Conservation (phyloP, 257 asterid genomes). For the Osmanthus fragrans region DNA sequence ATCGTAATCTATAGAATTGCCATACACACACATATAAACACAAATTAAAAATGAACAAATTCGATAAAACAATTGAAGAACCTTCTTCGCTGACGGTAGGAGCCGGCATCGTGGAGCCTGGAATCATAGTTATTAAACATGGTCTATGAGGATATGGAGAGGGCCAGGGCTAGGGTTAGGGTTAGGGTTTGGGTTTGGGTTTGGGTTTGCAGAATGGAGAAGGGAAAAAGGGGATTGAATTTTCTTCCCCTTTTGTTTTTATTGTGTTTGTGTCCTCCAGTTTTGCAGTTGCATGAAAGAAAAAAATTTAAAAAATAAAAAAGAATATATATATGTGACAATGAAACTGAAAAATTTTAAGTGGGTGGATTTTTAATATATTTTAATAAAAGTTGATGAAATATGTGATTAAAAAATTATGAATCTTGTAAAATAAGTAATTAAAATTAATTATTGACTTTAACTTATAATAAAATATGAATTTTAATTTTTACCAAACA, state of each 20-base stretch:
- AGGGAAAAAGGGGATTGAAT: neutral
- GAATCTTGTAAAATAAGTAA: too few relatives aligned
- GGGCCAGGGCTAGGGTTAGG: conserved; percentile 31
- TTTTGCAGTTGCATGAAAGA: neutral
- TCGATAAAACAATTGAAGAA: conserved; percentile 19
- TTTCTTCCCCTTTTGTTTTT: neutral
- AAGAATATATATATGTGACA: too few relatives aligned
- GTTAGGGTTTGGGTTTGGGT: conserved; percentile 34
- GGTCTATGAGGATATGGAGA: conserved; percentile 18
- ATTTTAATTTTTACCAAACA: too few relatives aligned
- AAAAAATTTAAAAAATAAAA: too few relatives aligned
- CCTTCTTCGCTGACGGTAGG: conserved; percentile 93
- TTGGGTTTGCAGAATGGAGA: conserved; percentile 31
- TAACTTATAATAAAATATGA: too few relatives aligned
- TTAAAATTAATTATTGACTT: too few relatives aligned
- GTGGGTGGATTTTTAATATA: too few relatives aligned
- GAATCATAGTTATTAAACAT: conserved; percentile 67
- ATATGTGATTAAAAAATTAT: too few relatives aligned
- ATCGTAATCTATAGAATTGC: neutral
- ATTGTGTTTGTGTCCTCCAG: neutral
- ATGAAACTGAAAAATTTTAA: too few relatives aligned
- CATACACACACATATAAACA: neutral
- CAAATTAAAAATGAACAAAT: neutral
- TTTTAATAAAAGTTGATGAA: too few relatives aligned
- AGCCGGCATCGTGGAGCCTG: conserved; percentile 61